These are phyloP conservation scores for Penicillium sp. DNA, from an alignment of 2,329 filamentous ascomycete genomes.

Conservation along the genomic window DNA sequence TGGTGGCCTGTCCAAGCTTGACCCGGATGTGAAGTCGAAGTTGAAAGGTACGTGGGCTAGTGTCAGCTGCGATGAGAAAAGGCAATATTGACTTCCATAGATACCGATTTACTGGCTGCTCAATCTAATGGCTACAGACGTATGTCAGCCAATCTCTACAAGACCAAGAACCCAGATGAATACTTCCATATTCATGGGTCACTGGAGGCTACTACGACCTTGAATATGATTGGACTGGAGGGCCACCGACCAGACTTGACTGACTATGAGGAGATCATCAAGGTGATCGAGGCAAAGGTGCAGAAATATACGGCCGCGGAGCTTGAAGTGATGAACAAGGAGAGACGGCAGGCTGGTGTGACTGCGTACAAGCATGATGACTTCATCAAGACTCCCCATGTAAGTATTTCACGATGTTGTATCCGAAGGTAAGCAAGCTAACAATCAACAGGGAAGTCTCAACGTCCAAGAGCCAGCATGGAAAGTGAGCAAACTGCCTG, in stretches of 20 bases:
- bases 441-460: constrained; percentile 27
- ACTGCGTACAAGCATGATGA: constrained; percentile 58
- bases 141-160: constrained; percentile 68
- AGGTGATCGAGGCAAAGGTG: constrained; percentile 58
- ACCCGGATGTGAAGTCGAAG: constrained; percentile 38
- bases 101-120: constrained; percentile 67
- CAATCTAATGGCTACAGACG: constrained; percentile 69
- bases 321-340: constrained; percentile 56
- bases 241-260: constrained; percentile 59
- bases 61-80: neutral
- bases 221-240: constrained; percentile 66
- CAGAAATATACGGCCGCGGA: constrained; percentile 52
- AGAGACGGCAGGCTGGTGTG: constrained; percentile 58
- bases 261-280: constrained; percentile 57
- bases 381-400: constrained; percentile 56
- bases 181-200: constrained; percentile 76
- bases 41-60: constrained; percentile 33
- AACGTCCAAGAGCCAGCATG: constrained; percentile 38
- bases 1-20: constrained; percentile 38
- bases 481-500: constrained; percentile 33
- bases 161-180: constrained; percentile 61
- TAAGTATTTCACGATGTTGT: constrained; percentile 25
- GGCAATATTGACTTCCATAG: constrained; percentile 39
- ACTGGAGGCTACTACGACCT: constrained; percentile 64
- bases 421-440: neutral